Evolutionary conservation across 306 rosid genomes (phyloP).

Genomic region (Casuarina equisetifolia): DNA sequence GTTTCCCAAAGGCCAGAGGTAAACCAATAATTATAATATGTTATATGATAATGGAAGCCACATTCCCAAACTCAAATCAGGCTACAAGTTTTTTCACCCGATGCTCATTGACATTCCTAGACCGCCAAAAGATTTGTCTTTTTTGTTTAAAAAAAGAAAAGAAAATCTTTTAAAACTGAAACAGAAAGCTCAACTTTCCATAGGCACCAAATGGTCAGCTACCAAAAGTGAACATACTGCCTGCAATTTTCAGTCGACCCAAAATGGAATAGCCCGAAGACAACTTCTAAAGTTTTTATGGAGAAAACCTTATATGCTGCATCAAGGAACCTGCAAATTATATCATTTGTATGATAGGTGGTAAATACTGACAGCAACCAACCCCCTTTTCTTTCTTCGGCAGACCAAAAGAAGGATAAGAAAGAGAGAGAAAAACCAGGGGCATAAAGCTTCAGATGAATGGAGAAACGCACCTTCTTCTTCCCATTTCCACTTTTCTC

Average conservation of each 20-base stretch:
- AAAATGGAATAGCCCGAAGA: neutral
- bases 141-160: too few relatives aligned
- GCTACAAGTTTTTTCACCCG: neutral
- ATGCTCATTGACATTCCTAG: neutral
- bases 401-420: too few relatives aligned
- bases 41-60: neutral
- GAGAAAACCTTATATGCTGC: slow-evolving; percentile 74
- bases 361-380: neutral
- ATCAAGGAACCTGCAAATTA: slow-evolving; percentile 58
- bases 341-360: slow-evolving; percentile 5
- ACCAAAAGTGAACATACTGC: neutral
- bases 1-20: neutral
- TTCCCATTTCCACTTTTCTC: slow-evolving; percentile 80
- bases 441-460: slow-evolving; percentile 23
- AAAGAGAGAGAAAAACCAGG: neutral
- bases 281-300: neutral
- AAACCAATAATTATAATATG: neutral
- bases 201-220: too few relatives aligned
- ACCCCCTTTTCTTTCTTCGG: too few relatives aligned
- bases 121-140: neutral
- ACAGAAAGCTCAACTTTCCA: too few relatives aligned
- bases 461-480: slow-evolving; percentile 60
- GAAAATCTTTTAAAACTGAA: too few relatives aligned
- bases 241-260: neutral
- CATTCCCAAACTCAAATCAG: too few relatives aligned